Conservation (phyloP, 148 eudicot genomes). For the Suaeda aralocaspica region DNA sequence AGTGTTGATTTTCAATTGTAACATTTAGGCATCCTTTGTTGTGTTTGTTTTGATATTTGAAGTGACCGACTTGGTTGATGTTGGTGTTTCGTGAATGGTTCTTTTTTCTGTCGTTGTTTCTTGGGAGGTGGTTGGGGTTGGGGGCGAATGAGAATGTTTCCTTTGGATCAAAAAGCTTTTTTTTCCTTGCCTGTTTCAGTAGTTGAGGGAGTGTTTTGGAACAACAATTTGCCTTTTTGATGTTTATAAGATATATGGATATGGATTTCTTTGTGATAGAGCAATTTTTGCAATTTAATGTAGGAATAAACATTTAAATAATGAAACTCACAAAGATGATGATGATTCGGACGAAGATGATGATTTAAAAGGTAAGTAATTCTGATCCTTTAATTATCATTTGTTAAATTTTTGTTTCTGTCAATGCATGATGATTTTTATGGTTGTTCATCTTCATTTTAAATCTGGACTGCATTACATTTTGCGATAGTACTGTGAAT, state of each 20-base stretch:
- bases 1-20: neutral
- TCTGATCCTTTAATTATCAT: neutral
- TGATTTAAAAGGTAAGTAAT: conserved; percentile 28
- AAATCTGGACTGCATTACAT: neutral
- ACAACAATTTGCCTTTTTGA: neutral
- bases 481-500: neutral
- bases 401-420: neutral
- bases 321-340: conserved; percentile 42
- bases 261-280: neutral
- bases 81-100: neutral
- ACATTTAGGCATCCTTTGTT: neutral
- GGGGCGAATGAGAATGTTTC: too few relatives aligned
- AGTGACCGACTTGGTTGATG: conserved; percentile 5
- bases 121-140: neutral
- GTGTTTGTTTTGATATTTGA: neutral
- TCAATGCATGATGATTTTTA: neutral
- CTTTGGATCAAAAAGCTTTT: too few relatives aligned
- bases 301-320: conserved; percentile 44
- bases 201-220: neutral
- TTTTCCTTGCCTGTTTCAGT: too few relatives aligned
- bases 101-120: neutral
- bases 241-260: neutral
- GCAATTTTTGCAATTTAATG: neutral
- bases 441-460: neutral
- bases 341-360: conserved; percentile 32